phyloP scores from a whole-genome alignment of 352 stramenopile species.

The Thraustochytrium aureum region DNA sequence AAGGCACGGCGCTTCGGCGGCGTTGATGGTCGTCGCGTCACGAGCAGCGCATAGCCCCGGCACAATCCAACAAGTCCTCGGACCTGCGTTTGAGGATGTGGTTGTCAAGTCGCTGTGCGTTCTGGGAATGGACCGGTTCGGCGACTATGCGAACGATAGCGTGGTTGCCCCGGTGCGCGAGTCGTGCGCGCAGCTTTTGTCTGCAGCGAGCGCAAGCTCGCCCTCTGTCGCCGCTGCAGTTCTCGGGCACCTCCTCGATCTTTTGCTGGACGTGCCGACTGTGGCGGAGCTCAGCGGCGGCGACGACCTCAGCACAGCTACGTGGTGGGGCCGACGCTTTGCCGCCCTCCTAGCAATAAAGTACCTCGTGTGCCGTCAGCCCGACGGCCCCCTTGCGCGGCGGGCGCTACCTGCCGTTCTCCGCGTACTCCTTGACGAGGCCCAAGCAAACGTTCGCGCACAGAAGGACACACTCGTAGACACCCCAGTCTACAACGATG shows the following conservation, averaged over 20 bases:
- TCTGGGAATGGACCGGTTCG: conserved; percentile 60
- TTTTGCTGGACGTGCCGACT: too few species aligned
- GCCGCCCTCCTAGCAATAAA: conserved; percentile 25
- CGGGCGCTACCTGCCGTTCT: not conserved
- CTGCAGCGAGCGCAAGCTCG: too few species aligned
- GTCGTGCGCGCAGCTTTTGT: conserved; percentile 58
- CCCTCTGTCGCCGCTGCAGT: conserved; percentile 21
- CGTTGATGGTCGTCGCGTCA: too few species aligned
- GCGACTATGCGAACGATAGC: conserved; percentile 58
- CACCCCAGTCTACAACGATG: conserved; percentile 39
- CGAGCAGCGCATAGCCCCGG: too few species aligned
- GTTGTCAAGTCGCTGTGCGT: conserved; percentile 58
- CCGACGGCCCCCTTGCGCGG: not conserved
- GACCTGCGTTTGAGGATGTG: too few species aligned
- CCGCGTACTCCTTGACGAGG: conserved; percentile 23
- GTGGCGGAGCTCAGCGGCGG: too few species aligned
- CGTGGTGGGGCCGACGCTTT: conserved; percentile 2
- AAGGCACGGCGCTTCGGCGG: conserved; percentile 14
- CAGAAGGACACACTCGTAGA: not conserved
- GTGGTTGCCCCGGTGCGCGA: conserved; percentile 60
- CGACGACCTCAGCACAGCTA: too few species aligned
- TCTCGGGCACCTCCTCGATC: too few species aligned
- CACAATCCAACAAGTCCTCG: too few species aligned
- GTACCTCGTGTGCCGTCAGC: not conserved
- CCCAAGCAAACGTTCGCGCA: conserved; percentile 1